These are phyloP conservation scores for Combretum micranthum DNA, from an alignment of 345 rosid genomes.

Conservation along the genomic window DNA sequence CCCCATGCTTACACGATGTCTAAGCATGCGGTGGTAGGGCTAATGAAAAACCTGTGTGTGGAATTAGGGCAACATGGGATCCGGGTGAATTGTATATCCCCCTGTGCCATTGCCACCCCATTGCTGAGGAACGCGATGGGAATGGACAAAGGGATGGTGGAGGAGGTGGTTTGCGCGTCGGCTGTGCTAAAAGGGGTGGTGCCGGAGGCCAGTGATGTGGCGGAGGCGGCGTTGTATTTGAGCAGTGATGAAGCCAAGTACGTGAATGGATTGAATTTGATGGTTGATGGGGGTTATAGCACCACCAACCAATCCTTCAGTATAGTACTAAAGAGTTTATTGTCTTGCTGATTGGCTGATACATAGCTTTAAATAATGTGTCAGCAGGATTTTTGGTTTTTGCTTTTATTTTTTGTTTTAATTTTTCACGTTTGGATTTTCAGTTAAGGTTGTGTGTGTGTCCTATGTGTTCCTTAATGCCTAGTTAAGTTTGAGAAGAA, in stretches of 20 bases:
- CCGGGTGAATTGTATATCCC: constrained; percentile 32
- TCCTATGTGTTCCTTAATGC: too few species aligned
- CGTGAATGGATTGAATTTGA: constrained; percentile 33
- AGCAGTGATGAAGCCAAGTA: constrained; percentile 30
- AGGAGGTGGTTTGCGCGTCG: constrained; percentile 17
- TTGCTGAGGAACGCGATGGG: constrained; percentile 19
- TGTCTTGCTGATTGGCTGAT: neutral
- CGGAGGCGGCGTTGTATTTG: constrained; percentile 35
- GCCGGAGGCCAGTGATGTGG: constrained; percentile 25
- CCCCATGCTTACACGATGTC: constrained; percentile 31
- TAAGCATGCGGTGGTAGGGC: constrained; percentile 41
- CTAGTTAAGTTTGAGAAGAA: too few species aligned
- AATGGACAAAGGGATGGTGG: constrained; percentile 13
- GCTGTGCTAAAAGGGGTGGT: constrained; percentile 29
- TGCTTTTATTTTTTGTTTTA: too few species aligned
- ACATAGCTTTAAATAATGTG: too few species aligned
- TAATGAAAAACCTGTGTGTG: constrained; percentile 36
- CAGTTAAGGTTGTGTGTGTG: too few species aligned
- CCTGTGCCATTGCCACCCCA: constrained; percentile 27
- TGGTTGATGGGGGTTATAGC: constrained; percentile 42
- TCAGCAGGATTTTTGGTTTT: too few species aligned
- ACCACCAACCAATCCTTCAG: constrained; percentile 26
- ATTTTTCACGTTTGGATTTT: too few species aligned
- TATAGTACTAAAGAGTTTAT: constrained; percentile 8
- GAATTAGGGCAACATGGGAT: constrained; percentile 35